phyloP scores from a whole-genome alignment of 225 moss, liverwort and hornwort genomes.

The Neckera pumila region DNA sequence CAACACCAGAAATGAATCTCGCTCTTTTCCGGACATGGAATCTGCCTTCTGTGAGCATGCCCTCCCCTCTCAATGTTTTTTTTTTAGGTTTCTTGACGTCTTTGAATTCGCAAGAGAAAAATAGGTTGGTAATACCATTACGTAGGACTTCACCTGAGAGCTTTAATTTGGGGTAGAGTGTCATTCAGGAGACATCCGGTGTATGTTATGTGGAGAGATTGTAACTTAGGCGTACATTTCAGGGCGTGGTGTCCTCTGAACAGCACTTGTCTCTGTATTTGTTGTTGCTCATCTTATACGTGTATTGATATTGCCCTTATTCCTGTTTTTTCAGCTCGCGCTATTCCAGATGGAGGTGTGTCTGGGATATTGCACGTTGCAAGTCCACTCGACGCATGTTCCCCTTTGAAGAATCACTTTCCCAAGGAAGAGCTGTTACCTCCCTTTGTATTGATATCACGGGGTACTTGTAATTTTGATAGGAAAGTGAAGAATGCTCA shows the following conservation, averaged over 20 bases:
- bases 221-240: neutral
- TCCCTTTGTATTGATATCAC: constrained; percentile 63
- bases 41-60: constrained; percentile 67
- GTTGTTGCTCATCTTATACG: neutral
- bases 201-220: neutral
- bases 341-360: constrained; percentile 64
- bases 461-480: constrained; percentile 90
- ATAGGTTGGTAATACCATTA: neutral
- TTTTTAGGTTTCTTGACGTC: neutral
- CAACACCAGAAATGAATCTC: constrained; percentile 71
- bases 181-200: too few relatives aligned
- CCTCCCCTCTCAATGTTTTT: neutral
- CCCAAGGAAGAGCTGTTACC: constrained; percentile 25
- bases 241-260: neutral
- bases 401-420: constrained; percentile 45
- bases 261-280: neutral
- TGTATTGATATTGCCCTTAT: neutral
- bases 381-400: constrained; percentile 65
- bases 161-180: neutral
- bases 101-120: neutral
- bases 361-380: constrained; percentile 60
- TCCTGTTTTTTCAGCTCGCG: constrained; percentile 39
- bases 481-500: constrained; percentile 84
- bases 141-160: neutral
- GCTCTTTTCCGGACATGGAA: constrained; percentile 86